A percentile compares a stretch with the other conserved stretches of the same genome.
Conservation (phyloP, 805 yeast species). For the Kodamaea nitidulidarum region DNA sequence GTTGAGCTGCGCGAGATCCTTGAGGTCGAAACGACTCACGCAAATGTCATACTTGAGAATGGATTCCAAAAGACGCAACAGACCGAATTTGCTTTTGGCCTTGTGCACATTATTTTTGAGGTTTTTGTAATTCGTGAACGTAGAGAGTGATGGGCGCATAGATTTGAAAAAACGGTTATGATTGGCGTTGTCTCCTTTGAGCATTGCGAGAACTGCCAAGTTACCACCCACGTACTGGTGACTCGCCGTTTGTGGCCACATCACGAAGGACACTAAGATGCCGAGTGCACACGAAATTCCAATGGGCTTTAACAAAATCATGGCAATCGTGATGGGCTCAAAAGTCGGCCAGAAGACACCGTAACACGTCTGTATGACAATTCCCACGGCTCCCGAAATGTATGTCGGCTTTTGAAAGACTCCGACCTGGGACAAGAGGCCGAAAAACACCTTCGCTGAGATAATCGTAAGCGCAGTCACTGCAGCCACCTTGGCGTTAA, state of each 20-base stretch:
- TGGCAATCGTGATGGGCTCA: constrained; percentile 18
- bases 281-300: constrained; percentile 22
- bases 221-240: constrained; percentile 18
- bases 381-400: constrained; percentile 20
- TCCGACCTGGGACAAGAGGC: constrained; percentile 12
- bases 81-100: constrained; percentile 16
- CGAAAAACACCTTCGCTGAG: constrained; percentile 20
- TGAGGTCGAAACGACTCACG: constrained; percentile 25
- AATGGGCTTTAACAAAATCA: constrained; percentile 21
- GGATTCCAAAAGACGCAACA: constrained; percentile 18
- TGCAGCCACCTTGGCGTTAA: constrained; percentile 21
- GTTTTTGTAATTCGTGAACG: constrained; percentile 21
- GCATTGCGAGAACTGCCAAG: constrained; percentile 12
- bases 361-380: constrained; percentile 22
- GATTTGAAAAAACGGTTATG: constrained; percentile 21
- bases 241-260: constrained; percentile 29
- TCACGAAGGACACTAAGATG: constrained; percentile 15
- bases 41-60: constrained; percentile 22
- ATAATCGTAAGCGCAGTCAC: constrained; percentile 22
- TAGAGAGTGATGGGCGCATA: constrained; percentile 24
- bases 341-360: constrained; percentile 25
- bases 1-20: constrained; percentile 25
- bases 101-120: constrained; percentile 17
- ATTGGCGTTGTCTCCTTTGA: constrained; percentile 15
- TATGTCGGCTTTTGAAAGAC: constrained; percentile 12